Conservation (phyloP, 805 yeast genomes). For the Sugiyamaella boreocaroliniensis region DNA sequence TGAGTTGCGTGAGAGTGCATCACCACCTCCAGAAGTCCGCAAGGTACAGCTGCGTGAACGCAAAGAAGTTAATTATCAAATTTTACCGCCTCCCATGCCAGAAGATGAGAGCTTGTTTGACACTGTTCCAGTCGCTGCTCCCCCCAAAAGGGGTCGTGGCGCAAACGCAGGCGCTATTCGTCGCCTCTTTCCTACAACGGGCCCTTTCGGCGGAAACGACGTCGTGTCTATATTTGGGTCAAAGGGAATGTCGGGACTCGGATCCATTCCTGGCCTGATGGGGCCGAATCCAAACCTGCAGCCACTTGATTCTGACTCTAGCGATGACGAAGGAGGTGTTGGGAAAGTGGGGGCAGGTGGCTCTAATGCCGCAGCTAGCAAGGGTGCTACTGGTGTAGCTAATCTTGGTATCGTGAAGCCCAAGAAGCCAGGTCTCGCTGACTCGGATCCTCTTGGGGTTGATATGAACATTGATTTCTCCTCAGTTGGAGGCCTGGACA, state of each 20-base stretch:
- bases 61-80: conserved; percentile 68
- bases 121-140: conserved; percentile 26
- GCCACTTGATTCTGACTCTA: conserved; percentile 37
- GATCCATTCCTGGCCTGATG: conserved; percentile 8
- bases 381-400: conserved; percentile 13
- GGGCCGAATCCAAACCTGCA: conserved; percentile 5
- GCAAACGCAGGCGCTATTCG: conserved; percentile 38
- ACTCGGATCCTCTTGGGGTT: conserved; percentile 88
- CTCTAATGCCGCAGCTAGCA: not conserved
- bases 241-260: conserved; percentile 29
- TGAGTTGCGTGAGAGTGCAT: conserved; percentile 18
- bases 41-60: conserved; percentile 47
- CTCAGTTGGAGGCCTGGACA: conserved; percentile 86
- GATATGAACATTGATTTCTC: conserved; percentile 79
- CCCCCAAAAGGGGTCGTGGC: conserved; percentile 29
- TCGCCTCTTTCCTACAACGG: conserved; percentile 85
- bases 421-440: conserved; percentile 47
- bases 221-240: conserved; percentile 75
- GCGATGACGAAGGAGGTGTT: conserved; percentile 36
- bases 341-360: conserved; percentile 2
- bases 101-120: conserved; percentile 28
- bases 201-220: conserved; percentile 97
- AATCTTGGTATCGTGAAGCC: conserved; percentile 17
- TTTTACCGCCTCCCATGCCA: conserved; percentile 69
- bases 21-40: conserved; percentile 42